These are phyloP conservation scores for Lasiosphaeria hispida DNA, from an alignment of 495 filamentous ascomycete genomes.

Conservation along the genomic window DNA sequence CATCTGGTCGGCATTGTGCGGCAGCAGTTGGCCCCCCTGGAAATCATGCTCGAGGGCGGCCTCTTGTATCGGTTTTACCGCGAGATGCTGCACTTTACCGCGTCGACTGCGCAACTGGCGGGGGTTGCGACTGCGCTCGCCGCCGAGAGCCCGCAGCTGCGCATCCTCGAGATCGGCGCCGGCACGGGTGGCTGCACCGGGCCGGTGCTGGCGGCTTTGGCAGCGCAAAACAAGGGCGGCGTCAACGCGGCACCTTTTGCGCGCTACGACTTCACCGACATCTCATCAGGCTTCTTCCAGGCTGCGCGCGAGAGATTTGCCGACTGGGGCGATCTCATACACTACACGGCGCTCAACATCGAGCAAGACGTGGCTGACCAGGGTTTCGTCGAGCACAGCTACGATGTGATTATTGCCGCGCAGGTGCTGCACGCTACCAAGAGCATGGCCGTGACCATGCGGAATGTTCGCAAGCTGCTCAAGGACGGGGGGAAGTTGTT, in stretches of 20 bases:
- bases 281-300: constrained; percentile 42
- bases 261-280: too few relatives aligned
- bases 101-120: too few relatives aligned
- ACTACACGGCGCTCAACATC: constrained; percentile 44
- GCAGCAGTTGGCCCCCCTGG: too few relatives aligned
- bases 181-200: constrained; percentile 36
- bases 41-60: too few relatives aligned
- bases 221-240: not conserved
- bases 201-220: constrained; percentile 2
- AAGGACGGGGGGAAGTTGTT: constrained; percentile 44
- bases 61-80: too few relatives aligned
- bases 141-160: constrained; percentile 30
- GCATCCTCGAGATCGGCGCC: constrained; percentile 34
- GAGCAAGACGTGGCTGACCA: constrained; percentile 41
- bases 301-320: constrained; percentile 8
- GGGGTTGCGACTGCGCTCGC: constrained; percentile 10
- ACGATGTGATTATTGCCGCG: constrained; percentile 48
- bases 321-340: constrained; percentile 34
- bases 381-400: constrained; percentile 39
- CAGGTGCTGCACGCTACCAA: constrained; percentile 48
- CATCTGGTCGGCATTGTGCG: too few relatives aligned
- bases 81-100: too few relatives aligned
- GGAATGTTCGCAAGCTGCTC: constrained; percentile 43
- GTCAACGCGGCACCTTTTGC: constrained; percentile 19
- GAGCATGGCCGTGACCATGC: constrained; percentile 35